phyloP scores from a whole-genome alignment of 2,329 filamentous ascomycete species.

The Aspergillus versicolor region DNA sequence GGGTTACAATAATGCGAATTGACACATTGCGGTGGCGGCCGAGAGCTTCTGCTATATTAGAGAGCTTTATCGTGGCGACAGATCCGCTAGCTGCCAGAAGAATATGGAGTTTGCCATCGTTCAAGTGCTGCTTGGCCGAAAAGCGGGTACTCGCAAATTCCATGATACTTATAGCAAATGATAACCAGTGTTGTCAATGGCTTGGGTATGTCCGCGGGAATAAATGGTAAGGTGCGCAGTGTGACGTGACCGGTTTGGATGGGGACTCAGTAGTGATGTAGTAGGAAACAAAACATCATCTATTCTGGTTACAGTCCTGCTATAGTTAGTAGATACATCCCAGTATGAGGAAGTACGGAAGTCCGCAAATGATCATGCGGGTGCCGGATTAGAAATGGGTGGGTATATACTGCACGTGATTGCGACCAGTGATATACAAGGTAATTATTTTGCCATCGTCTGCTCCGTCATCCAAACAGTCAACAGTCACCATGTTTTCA shows the following conservation, averaged over 20 bases:
- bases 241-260: too few species aligned
- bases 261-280: neutral
- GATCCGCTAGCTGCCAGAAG: constrained; percentile 67
- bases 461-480: neutral
- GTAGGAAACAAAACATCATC: neutral
- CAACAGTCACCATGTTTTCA: constrained; percentile 28
- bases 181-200: too few species aligned
- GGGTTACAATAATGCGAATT: constrained; percentile 81
- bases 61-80: constrained; percentile 86
- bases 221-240: neutral
- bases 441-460: neutral
- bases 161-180: neutral
- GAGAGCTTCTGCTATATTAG: constrained; percentile 57
- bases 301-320: neutral
- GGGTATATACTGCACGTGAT: constrained; percentile 4
- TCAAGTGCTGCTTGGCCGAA: constrained; percentile 17
- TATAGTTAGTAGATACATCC: neutral
- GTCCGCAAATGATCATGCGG: neutral
- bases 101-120: constrained; percentile 29
- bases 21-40: constrained; percentile 57
- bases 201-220: too few species aligned
- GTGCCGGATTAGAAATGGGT: neutral
- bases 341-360: neutral
- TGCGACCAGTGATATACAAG: neutral
- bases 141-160: constrained; percentile 8